These are phyloP conservation scores for Gypsophila paniculata DNA, from an alignment of 179 eudicot genomes.

Conservation along the genomic window DNA sequence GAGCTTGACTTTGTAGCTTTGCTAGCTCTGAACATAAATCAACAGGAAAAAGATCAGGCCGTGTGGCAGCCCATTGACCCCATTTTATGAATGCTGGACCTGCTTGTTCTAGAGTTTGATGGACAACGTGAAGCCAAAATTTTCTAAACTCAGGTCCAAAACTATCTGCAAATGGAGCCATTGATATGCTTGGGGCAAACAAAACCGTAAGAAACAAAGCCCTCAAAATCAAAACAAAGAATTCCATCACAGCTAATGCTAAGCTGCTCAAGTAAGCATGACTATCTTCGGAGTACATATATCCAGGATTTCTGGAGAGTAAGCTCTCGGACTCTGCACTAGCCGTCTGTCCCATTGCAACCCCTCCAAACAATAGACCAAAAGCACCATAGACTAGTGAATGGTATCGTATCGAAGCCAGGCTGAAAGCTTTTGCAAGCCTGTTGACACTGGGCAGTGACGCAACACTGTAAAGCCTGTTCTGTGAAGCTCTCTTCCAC, in stretches of 20 bases:
- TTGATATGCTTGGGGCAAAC: conserved; percentile 65
- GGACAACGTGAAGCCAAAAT: conserved; percentile 68
- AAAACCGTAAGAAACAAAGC: conserved; percentile 53
- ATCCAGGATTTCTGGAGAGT: conserved; percentile 35
- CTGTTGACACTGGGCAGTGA: conserved; percentile 37
- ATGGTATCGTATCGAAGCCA: conserved; percentile 61
- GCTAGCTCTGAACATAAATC: conserved; percentile 69
- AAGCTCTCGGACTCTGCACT: conserved; percentile 42
- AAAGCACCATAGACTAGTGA: conserved; percentile 58
- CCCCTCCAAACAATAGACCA: conserved; percentile 50
- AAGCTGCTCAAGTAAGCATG: conserved; percentile 47
- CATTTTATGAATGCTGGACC: conserved; percentile 95
- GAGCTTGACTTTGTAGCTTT: conserved; percentile 77
- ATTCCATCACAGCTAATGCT: conserved; percentile 39
- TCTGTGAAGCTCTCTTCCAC: conserved; percentile 44
- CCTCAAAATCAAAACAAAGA: conserved; percentile 56
- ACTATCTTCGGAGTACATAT: conserved; percentile 51
- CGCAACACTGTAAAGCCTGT: conserved; percentile 31
- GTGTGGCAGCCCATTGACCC: conserved; percentile 97
- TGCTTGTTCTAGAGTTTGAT: conserved; percentile 65
- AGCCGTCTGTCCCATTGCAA: conserved; percentile 44
- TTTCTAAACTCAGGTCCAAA: conserved; percentile 68
- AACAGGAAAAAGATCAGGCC: conserved; percentile 79
- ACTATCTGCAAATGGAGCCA: conserved; percentile 74
- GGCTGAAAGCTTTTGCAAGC: conserved; percentile 66